Percentiles rank a stretch among this genome's conserved stretches.
phyloP scores from a whole-genome alignment of 192 early-diverging fungal species.

The Entomortierella beljakovae region DNA sequence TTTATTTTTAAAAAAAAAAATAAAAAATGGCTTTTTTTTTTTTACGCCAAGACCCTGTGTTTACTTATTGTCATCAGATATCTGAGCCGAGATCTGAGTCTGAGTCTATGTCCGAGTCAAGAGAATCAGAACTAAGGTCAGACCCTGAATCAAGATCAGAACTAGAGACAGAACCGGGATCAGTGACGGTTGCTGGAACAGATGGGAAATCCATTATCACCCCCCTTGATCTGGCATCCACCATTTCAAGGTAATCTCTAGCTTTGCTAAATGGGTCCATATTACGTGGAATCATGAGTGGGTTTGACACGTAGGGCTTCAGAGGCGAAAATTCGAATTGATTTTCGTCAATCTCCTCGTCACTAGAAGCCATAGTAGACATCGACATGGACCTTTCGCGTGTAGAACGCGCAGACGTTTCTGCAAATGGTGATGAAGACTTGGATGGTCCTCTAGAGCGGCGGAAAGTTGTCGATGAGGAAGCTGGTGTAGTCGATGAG shows the following conservation, averaged over 20 bases:
- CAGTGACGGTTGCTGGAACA: not conserved
- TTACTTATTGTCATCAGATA: no score
- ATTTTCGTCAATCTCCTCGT: not conserved
- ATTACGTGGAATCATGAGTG: not conserved
- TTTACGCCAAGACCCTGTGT: not conserved
- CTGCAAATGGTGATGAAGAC: not conserved
- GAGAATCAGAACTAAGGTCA: no score
- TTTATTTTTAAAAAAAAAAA: not conserved
- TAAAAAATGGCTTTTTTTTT: not conserved
- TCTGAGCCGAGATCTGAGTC: no score
- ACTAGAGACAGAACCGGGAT: no score
- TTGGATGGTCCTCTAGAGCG: not conserved
- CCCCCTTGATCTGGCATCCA: not conserved
- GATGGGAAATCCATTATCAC: not conserved
- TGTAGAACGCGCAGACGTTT: not conserved
- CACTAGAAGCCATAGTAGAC: not conserved
- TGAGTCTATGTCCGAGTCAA: no score
- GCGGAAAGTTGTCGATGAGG: not conserved
- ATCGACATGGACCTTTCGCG: not conserved
- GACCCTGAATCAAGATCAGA: no score
- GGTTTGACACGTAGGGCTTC: not conserved
- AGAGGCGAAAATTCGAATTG: not conserved
- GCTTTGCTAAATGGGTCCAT: conserved; percentile 1
- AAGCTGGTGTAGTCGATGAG: not conserved
- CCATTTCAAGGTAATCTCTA: not conserved